phyloP scores from a whole-genome alignment of 2,329 filamentous ascomycete species.

The Aspergillus niger region DNA sequence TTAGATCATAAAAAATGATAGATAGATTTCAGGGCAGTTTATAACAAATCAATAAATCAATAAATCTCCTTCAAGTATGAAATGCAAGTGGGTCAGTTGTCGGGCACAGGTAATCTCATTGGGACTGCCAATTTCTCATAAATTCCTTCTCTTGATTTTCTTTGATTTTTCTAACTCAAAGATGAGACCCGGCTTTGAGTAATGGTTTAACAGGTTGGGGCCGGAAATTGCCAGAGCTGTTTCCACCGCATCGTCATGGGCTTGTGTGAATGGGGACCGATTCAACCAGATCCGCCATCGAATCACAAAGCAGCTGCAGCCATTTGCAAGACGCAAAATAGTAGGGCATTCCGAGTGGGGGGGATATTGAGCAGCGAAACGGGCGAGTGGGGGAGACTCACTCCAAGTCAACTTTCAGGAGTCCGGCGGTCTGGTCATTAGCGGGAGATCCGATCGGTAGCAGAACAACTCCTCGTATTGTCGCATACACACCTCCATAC shows the following conservation, averaged over 20 bases:
- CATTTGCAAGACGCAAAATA: not conserved
- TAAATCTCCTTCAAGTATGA: constrained; percentile 4
- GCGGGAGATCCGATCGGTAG: constrained; percentile 26
- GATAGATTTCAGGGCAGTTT: not conserved
- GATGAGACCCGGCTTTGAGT: not conserved
- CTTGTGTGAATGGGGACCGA: not conserved
- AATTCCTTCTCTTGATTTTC: not conserved
- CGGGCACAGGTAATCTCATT: not conserved
- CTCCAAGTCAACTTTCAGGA: constrained; percentile 12
- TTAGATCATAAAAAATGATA: not conserved
- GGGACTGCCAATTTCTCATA: not conserved
- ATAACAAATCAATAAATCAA: not conserved
- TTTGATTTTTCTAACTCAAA: constrained; percentile 1
- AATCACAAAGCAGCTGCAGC: not conserved
- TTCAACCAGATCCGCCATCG: not conserved
- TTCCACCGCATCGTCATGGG: constrained; percentile 3
- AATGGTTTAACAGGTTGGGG: not conserved
- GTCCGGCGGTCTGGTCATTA: constrained; percentile 33
- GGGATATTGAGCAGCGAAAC: constrained; percentile 17
- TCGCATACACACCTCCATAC: constrained; percentile 9
- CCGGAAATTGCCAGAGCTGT: constrained; percentile 1
- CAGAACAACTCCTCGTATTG: not conserved
- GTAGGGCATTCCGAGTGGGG: constrained; percentile 10
- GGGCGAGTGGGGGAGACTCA: constrained; percentile 10
- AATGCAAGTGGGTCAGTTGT: not conserved